Conservation (phyloP, 148 eudicot species). For the Amaranthus cruentus region DNA sequence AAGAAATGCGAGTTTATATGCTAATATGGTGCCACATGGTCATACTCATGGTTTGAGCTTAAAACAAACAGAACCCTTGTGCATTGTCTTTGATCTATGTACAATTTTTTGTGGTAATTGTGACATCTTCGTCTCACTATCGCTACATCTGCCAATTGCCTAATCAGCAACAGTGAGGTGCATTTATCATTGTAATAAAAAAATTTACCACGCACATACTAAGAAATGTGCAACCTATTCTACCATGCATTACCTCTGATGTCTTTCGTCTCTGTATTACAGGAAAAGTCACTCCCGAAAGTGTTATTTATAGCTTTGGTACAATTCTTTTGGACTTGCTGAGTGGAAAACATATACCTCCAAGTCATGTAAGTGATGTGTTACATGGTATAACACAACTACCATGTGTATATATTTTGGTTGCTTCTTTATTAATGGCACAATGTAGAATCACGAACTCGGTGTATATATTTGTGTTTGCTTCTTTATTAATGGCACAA, state of each 20-base stretch:
- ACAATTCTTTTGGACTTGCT: conserved; percentile 78
- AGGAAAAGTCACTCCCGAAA: conserved; percentile 88
- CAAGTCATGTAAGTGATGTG: conserved; percentile 64
- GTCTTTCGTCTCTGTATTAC: conserved; percentile 23
- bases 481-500: background rate
- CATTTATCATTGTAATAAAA: no score
- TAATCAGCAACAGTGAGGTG: background rate
- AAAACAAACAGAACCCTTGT: background rate
- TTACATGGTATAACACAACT: background rate
- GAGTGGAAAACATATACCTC: conserved; percentile 94
- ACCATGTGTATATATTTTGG: background rate
- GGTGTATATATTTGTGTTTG: background rate
- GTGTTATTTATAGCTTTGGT: conserved; percentile 86
- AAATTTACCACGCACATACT: no score
- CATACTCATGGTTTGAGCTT: no score
- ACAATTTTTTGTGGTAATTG: background rate
- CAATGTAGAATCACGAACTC: background rate
- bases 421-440: background rate
- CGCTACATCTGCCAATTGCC: background rate
- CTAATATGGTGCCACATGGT: no score
- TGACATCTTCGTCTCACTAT: background rate
- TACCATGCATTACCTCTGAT: conserved; percentile 3
- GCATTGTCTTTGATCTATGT: background rate
- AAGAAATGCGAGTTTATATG: no score
- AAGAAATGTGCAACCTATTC: background rate